These are phyloP conservation scores for Cydonia oblonga DNA, from an alignment of 331 rosid species.

Conservation along the genomic window DNA sequence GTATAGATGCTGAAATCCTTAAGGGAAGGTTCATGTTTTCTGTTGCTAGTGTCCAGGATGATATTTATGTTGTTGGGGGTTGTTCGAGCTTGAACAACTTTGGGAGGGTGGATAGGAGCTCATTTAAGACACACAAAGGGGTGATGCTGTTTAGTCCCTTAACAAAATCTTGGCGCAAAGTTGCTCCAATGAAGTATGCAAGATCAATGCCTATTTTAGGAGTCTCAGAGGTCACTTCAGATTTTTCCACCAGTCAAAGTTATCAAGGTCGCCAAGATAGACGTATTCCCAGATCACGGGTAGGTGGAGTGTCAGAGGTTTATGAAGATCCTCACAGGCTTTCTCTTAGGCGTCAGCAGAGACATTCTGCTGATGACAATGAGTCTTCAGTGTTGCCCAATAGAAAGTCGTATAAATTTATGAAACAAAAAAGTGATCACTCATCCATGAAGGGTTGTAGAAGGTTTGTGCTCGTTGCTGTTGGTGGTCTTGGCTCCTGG, in stretches of 20 bases:
- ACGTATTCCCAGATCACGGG: constrained; percentile 60
- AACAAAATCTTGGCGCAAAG: constrained; percentile 84
- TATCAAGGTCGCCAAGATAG: constrained; percentile 75
- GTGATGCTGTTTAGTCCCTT: constrained; percentile 71
- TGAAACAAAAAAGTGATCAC: constrained; percentile 57
- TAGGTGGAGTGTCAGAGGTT: constrained; percentile 82
- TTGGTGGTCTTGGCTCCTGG: constrained; percentile 95
- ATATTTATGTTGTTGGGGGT: constrained; percentile 82
- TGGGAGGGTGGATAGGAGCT: constrained; percentile 85
- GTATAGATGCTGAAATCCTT: constrained; percentile 67
- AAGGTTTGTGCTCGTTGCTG: constrained; percentile 72
- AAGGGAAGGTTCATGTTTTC: constrained; percentile 92
- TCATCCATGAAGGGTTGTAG: constrained; percentile 41
- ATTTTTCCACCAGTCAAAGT: constrained; percentile 45
- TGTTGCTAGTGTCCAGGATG: constrained; percentile 69
- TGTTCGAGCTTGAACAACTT: constrained; percentile 86
- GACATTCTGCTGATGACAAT: constrained; percentile 45
- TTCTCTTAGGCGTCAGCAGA: constrained; percentile 67
- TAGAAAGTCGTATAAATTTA: constrained; percentile 61
- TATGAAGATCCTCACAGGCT: constrained; percentile 98
- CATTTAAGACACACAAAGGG: constrained; percentile 93
- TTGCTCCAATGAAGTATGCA: constrained; percentile 78
- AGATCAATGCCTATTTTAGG: constrained; percentile 85
- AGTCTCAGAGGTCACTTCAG: constrained; percentile 56
- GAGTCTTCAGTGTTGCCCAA: constrained; percentile 40